Conservation (phyloP, 2,329 filamentous ascomycete genomes). For the Beauveria medogensis region DNA sequence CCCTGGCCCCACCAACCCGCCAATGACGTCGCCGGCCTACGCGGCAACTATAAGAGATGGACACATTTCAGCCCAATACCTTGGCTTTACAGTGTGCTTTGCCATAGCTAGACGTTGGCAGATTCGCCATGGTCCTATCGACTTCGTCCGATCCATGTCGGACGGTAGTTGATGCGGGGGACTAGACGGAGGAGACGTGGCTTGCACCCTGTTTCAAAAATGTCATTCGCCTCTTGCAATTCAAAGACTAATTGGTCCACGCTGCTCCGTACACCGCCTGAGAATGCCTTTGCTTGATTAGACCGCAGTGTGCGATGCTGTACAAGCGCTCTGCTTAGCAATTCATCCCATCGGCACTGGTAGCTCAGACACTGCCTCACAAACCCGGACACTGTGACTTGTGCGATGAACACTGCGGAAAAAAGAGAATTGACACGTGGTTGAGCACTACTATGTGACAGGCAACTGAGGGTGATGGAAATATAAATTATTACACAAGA, state of each 20-base stretch:
- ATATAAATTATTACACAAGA: too few relatives aligned
- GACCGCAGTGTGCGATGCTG: neutral
- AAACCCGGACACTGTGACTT: neutral
- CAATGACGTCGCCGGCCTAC: slow-evolving; percentile 4
- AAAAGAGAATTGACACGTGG: neutral
- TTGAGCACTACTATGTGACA: neutral
- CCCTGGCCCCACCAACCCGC: neutral
- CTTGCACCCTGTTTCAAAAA: neutral
- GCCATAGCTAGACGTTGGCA: neutral
- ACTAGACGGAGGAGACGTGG: neutral
- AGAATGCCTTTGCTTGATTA: neutral
- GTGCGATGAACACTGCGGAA: neutral
- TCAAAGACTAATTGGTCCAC: neutral
- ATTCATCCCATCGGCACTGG: neutral
- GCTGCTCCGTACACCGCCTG: neutral
- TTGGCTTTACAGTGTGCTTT: neutral
- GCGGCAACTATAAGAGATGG: neutral
- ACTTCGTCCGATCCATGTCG: neutral
- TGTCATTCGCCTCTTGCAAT: neutral
- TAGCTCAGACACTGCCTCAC: neutral
- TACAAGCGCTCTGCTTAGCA: neutral
- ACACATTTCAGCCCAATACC: neutral
- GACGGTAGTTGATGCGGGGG: neutral
- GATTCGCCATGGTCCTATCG: neutral
- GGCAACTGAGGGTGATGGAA: too few relatives aligned